Evolutionary conservation across 2,329 filamentous ascomycete species (phyloP), one percentile per base, ranked within the genome.

Genomic region (Diaporthe batatas): DNA sequence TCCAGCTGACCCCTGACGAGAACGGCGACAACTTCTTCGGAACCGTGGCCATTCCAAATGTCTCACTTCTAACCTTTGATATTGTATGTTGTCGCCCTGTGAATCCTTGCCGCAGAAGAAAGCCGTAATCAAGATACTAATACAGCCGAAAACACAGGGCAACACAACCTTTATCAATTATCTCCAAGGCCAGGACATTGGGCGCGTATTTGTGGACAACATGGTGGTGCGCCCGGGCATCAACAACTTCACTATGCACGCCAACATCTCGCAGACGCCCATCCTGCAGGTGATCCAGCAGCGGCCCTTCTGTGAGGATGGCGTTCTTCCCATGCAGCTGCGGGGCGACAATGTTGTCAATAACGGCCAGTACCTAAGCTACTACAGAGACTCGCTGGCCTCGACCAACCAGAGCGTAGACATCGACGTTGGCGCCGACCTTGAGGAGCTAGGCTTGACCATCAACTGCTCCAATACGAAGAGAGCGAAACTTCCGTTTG

Each of bases 111-210:
- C 42, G 18, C 42, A 47, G 16, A 47, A 7, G 6, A 14, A 42
- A 42, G 18, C 42, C 21, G 16, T 5, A 10, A 49, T 21, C 44
- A 49, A 49, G 44, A 23, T 34, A 42, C 74, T 75, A 55, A 77
- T 71, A 51, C 1, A 29, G 1, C 21, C 53, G 29, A 18, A 21
- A 21, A 25, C 3, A 14, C 72, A 91, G 85, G 92, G 92, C 77
- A 91, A 93, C 77, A 84, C 89, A 47, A 88, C 87, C 36, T 91
- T 92, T 81, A 82, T 85, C 80, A 90, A 90, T 78, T 88, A 84
- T 77, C 84, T 91, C 68, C 84, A 86, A 57, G 86, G 83, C 58
- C 76, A 81, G 57, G 75, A 82, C 1, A 84, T 93, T 74, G 92
- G 91, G 68, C 86, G 82, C 53, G 82, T 89, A 10, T 87, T 85